Evolutionary conservation across 2,329 filamentous ascomycete species (phyloP).

Genomic region (Talaromyces sp.): DNA sequence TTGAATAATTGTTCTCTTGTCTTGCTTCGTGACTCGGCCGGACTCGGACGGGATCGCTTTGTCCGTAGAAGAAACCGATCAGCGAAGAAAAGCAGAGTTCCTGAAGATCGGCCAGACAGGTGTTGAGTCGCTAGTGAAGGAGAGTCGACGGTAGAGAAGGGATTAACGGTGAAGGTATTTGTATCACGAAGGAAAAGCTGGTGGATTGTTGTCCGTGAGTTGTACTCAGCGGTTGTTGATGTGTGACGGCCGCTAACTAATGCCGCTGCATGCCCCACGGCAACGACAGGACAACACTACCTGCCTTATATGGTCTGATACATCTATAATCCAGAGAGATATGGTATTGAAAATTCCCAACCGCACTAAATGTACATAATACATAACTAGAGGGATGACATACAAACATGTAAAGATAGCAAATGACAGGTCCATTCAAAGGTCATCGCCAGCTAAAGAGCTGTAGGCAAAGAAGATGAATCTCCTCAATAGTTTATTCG

Average conservation of each 20-base stretch:
- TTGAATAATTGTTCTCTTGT: not conserved
- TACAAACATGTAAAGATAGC: not conserved
- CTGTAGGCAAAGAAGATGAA: not conserved
- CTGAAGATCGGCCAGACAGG: not conserved
- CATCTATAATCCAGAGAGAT: not conserved
- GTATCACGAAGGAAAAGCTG: not conserved
- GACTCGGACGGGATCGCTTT: not conserved
- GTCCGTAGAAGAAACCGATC: not conserved
- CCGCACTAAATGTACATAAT: not conserved
- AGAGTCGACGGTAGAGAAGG: not conserved
- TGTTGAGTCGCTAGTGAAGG: not conserved
- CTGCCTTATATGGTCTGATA: not conserved
- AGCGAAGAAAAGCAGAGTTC: not conserved
- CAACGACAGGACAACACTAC: slow-evolving; percentile 10
- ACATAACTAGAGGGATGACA: not conserved
- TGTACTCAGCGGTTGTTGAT: not conserved
- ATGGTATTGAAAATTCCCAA: not conserved
- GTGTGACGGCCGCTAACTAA: slow-evolving; percentile 4
- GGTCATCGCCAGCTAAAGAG: not conserved
- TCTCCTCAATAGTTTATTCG: not conserved
- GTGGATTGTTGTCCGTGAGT: slow-evolving; percentile 4
- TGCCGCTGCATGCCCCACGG: slow-evolving; percentile 1
- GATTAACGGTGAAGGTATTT: not conserved
- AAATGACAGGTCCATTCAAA: not conserved
- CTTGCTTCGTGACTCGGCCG: not conserved